phyloP scores from a whole-genome alignment of 2,329 filamentous ascomycete genomes.

The Bipolaris sorokiniana region DNA sequence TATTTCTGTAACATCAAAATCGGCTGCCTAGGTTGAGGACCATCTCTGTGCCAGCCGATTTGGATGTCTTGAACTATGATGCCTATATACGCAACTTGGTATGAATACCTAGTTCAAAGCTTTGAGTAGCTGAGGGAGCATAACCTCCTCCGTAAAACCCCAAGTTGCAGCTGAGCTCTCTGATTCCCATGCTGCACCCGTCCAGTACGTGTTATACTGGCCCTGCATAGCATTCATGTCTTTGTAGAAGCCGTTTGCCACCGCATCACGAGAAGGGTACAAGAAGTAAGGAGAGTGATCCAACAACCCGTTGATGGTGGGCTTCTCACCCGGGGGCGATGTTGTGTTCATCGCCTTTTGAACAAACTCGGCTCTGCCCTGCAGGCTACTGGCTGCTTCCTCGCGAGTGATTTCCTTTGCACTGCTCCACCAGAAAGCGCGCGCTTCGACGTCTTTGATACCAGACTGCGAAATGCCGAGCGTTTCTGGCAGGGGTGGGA shows the following conservation, averaged over 20 bases:
- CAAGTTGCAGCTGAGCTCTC: conserved; percentile 27
- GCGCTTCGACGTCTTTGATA: no score
- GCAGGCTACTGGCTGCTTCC: conserved; percentile 2
- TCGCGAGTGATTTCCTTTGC: no score
- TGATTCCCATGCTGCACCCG: conserved; percentile 25
- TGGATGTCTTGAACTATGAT: background rate
- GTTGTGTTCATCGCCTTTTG: background rate
- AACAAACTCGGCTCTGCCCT: conserved; percentile 2
- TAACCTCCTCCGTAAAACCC: conserved; percentile 42
- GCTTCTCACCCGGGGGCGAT: conserved; percentile 1
- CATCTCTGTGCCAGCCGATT: background rate
- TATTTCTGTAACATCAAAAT: background rate
- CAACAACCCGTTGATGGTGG: conserved; percentile 14
- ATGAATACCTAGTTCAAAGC: background rate
- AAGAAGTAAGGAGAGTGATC: conserved; percentile 28
- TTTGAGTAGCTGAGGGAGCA: conserved; percentile 42
- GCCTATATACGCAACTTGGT: background rate
- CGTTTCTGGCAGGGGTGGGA: no score
- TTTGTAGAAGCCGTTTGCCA: conserved; percentile 29
- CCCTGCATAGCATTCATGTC: conserved; percentile 32
- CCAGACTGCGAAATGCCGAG: no score
- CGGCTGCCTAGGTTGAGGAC: background rate
- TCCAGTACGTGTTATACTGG: conserved; percentile 30
- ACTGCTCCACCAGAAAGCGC: no score
- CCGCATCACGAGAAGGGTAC: conserved; percentile 22